Base-by-base conservation (phyloP, 495 filamentous ascomycete species). In the Xylaria acuta region DNA sequence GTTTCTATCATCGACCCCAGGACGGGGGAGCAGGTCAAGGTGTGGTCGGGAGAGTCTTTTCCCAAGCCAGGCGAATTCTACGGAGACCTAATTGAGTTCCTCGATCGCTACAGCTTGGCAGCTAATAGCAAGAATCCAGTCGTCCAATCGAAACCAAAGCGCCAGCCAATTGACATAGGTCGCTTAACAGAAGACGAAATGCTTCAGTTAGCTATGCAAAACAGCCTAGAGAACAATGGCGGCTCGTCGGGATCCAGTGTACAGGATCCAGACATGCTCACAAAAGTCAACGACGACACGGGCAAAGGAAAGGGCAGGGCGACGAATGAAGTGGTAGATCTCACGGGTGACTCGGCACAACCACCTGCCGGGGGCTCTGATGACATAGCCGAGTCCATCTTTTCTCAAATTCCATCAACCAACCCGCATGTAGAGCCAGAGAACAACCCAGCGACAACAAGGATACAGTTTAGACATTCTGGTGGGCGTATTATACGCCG, bases 101-200 rank as follows among this genome's bases (percentile, higher is more conserved):
- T 99, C 3, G 97, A 97, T 76, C 89, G 96, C 3, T 99, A 98
- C 80, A 97, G 94, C 76, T 85, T 99, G 67, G 92, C 90, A 14
- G 89, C 88, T 30, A 90, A 95, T 73, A 94, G 91, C 74, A 95
- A 95, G 81, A 99, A 99, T 76, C 96, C 96, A 0, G 93, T 99
- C 0, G 90, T 93, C 3, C 93, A 90, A 77, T 85, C 92, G 49
- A 97, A 95, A 80, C 85, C 90, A 3, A 92, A 93, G 74, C 81
- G 88, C 72, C 90, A 89, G 67, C 87, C 91, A 70, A 84, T 92
- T 63, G 92, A 92, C 74, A 88, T 97, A 36, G 92, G 91, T 60
- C 89, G 91, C 8, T 95, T 99, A 92, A 97, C 94, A 0, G 96
- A 99, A 76, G 95, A 98, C 74, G 94, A 99, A 80, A 95, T 95